Evolutionary conservation across 192 early-diverging fungal genomes (phyloP).

Genomic region (Helicostylum pulchrum): DNA sequence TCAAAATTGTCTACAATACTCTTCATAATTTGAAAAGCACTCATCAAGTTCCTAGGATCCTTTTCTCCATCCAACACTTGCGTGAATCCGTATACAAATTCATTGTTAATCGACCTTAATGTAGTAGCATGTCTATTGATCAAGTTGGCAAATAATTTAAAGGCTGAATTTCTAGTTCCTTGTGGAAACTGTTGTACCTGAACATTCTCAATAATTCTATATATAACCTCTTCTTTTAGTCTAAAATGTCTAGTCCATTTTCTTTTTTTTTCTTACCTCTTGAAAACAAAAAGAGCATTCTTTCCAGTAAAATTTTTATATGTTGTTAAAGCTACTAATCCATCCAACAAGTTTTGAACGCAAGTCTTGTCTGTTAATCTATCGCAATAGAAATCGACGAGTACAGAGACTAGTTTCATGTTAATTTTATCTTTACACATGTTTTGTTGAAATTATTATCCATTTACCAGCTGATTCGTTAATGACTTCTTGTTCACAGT

Average conservation of each 20-base stretch:
- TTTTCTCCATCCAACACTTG: constrained; percentile 96
- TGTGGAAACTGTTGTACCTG: constrained; percentile 93
- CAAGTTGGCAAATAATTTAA: constrained; percentile 67
- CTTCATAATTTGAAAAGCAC: constrained; percentile 78
- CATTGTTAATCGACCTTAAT: constrained; percentile 60
- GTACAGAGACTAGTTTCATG: constrained; percentile 44
- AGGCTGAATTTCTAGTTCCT: constrained; percentile 70
- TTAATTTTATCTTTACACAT: background rate
- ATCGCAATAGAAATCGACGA: constrained; percentile 74
- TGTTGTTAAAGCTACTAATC: constrained; percentile 56
- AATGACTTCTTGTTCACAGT: constrained; percentile 43
- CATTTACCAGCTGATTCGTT: constrained; percentile 51
- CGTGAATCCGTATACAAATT: constrained; percentile 82
- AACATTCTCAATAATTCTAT: constrained; percentile 76
- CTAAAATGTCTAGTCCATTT: constrained; percentile 10
- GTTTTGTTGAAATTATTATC: background rate
- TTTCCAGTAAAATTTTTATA: constrained; percentile 58
- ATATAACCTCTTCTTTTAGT: constrained; percentile 5
- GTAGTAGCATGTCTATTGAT: constrained; percentile 60
- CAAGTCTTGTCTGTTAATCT: constrained; percentile 71
- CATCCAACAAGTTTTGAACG: constrained; percentile 62
- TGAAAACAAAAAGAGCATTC: constrained; percentile 50
- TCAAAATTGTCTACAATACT: constrained; percentile 75
- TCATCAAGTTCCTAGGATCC: constrained; percentile 92
- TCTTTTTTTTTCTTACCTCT: constrained; percentile 38